Conservation (phyloP, 768 basidiomycete species). For the Lactarius evosmus region DNA sequence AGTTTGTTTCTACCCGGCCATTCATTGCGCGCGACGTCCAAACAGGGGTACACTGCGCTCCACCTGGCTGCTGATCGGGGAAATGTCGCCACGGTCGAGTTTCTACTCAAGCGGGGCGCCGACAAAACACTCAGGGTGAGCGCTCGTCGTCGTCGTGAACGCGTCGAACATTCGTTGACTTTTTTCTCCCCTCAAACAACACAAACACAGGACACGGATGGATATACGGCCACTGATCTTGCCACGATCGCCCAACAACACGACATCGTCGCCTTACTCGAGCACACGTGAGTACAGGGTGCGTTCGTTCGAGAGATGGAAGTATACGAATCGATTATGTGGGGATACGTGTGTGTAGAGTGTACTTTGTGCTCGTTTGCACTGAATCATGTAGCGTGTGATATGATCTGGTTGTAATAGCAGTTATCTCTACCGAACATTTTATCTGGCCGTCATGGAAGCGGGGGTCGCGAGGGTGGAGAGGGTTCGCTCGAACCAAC, state of each 20-base stretch:
- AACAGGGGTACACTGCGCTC: constrained; percentile 81
- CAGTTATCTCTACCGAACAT: background rate
- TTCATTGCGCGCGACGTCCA: constrained; percentile 1
- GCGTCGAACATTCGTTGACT: background rate
- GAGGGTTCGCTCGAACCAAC: background rate
- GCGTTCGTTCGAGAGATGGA: background rate
- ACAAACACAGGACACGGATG: constrained; percentile 61
- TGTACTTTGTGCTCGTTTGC: background rate
- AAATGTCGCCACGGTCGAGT: constrained; percentile 49
- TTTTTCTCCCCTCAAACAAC: constrained; percentile 18
- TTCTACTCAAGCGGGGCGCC: constrained; percentile 63
- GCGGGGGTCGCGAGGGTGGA: constrained; percentile 4
- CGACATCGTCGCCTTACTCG: constrained; percentile 45
- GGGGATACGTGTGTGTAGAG: background rate
- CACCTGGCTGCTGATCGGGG: constrained; percentile 89
- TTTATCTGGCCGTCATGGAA: background rate
- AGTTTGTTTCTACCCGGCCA: constrained; percentile 31
- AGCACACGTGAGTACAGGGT: constrained; percentile 18
- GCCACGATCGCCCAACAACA: constrained; percentile 57
- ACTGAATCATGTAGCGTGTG: background rate
- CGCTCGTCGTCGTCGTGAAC: too few species aligned
- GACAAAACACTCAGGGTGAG: constrained; percentile 60
- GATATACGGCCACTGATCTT: constrained; percentile 55
- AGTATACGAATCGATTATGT: background rate
- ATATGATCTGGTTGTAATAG: background rate